Conservation (phyloP, 202 grass and related monocot species). For the Setaria viridis region DNA sequence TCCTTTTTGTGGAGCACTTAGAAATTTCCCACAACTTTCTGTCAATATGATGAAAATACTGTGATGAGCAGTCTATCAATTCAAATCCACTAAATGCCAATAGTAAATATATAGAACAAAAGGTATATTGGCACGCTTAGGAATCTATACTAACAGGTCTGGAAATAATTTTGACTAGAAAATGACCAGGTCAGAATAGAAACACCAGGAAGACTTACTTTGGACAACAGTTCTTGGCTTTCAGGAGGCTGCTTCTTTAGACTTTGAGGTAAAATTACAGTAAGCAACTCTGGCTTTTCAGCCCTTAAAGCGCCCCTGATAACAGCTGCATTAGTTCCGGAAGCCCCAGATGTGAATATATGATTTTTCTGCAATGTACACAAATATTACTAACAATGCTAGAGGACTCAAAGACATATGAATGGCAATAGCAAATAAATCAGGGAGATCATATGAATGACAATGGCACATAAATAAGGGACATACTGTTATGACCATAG, state of each 20-base stretch:
- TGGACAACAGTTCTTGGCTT: slow-evolving; percentile 93
- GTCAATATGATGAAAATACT: not conserved
- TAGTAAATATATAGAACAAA: not conserved
- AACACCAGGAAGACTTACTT: slow-evolving; percentile 62
- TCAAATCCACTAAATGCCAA: not conserved
- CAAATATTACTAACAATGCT: slow-evolving; percentile 19
- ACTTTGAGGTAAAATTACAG: slow-evolving; percentile 99
- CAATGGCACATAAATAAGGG: slow-evolving; percentile 10
- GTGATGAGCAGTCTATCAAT: not conserved
- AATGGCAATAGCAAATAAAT: not conserved
- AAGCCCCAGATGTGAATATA: slow-evolving; percentile 98
- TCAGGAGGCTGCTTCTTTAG: slow-evolving; percentile 92
- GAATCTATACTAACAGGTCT: not conserved
- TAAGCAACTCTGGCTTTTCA: slow-evolving; percentile 94
- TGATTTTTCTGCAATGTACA: slow-evolving; percentile 90
- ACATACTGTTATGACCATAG: slow-evolving; percentile 99
- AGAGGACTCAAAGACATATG: slow-evolving; percentile 27
- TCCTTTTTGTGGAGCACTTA: not conserved
- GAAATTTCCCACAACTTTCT: not conserved
- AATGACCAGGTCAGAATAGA: slow-evolving; percentile 11
- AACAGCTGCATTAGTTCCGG: slow-evolving; percentile 96
- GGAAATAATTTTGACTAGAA: slow-evolving; percentile 1
- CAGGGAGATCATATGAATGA: slow-evolving; percentile 13
- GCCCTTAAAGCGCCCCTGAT: slow-evolving; percentile 99
- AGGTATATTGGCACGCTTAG: not conserved